Base-by-base conservation (phyloP, 2,329 filamentous ascomycete genomes). In the Neonectria coccinea region DNA sequence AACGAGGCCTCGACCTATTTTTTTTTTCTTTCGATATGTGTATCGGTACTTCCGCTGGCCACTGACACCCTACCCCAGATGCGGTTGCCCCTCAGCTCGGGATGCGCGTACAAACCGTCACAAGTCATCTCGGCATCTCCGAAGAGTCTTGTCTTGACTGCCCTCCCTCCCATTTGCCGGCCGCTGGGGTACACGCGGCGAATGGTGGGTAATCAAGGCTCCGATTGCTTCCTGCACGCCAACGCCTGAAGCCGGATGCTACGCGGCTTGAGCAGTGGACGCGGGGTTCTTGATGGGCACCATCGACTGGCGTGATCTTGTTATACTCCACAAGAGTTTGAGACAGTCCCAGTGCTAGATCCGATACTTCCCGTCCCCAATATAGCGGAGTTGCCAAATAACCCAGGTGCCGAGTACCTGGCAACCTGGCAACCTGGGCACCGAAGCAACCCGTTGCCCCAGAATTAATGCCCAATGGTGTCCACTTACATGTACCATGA, bases 241-340 rank as follows among this genome's bases (percentile, higher is more conserved):
- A 11, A 25, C 50, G 31, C n/a, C 31, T 7, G 20, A 20, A 42
- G 11, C 14, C 22, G 31, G 16, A 42, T 22, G 41, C 48, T 48
- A 55, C 57, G 48, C 57, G 25, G 31, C 50, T 27, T 55, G 11
- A 22, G 22, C 8, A 7, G 27, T n/a, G 50, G 7, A 41, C n/a
- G 50, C 41, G 42, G 57, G 50, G 51, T n/a, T 14, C 25, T 22
- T 22, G 29, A 52, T 60, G 41, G 53, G 29, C 31, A 14, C 20
- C 5, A 42, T 42, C 8, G 47, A 25, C 48, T 51, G 10, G 31
- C 7, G 10, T 20, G 29, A 6, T 7, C 16, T 33, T 33, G 18
- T 51, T 7, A 10, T 51, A 11, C n/a, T 33, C 29, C 22, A 16
- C 10, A 42, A 16, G 22, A 29, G 44, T 16, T n/a, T 16, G 22